Evolutionary conservation across 1,139 yeast genomes (phyloP), one percentile per base, ranked within the genome.

Genomic region (Lodderomyces orthopsilosis): DNA sequence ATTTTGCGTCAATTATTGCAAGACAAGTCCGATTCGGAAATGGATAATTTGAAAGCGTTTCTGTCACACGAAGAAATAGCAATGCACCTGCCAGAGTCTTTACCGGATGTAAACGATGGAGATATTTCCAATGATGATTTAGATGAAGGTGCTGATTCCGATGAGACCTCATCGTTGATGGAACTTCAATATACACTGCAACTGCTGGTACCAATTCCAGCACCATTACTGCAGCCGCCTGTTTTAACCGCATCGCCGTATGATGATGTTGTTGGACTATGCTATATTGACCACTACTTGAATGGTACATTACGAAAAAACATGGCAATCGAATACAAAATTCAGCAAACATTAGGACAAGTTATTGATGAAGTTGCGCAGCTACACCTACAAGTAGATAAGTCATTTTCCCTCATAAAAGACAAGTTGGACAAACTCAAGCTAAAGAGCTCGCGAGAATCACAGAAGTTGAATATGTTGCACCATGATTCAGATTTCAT

Each of bases 151-250:
- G 37, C 35, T 26, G 51, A 46, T 27, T 49, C 21, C n/a, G 49
- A 47, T 35, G 52, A 49, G 8, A 47, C 52, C 8, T 47, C 52
- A 4, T 40, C 51, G 15, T 32, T 50, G 23, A 49, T 50, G 53
- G 53, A 50, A 27, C 21, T 21, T 9, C 19, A 28, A 10, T 22
- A 18, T 22, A 18, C 5, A 7, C 24, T 5, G 22, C 35, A 27
- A 3, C 21, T 22, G 21, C 38, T 22, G 21, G 17, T 27, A 15
- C 32, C 32, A 6, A 27, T 27, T 8, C 32, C 32, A n/a, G 8
- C 17, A 8, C 17, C 32, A 27, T 17, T 17, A 9, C 19, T 30
- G 19, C 34, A 30, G 6, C 34, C 34, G 4, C 34, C 18, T 4
- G n/a, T 8, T 10, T 30, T 30, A 15, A 6, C 34, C 14, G 19